Evolutionary conservation across 1,284 basidiomycete species (phyloP).

Genomic region (Cystobasidiaceae sp.): DNA sequence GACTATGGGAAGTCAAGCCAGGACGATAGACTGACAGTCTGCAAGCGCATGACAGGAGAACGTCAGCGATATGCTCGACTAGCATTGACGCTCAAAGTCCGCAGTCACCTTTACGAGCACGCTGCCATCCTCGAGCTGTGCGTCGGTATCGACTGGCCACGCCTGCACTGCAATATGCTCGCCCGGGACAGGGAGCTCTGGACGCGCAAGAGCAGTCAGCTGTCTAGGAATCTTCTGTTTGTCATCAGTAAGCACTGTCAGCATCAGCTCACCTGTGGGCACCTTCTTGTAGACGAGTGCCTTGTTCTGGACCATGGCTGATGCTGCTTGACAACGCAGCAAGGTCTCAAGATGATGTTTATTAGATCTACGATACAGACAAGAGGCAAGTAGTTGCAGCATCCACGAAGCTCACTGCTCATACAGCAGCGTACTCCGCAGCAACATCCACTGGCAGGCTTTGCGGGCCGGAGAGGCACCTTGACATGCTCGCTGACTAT

Average conservation of each 20-base stretch:
- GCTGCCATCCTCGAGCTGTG: constrained; percentile 53
- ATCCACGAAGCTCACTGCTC: no score
- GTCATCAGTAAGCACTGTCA: no score
- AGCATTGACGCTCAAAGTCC: no score
- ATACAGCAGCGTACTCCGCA: no score
- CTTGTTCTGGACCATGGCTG: constrained; percentile 33
- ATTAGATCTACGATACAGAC: no score
- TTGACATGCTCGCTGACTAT: no score
- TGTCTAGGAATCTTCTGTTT: no score
- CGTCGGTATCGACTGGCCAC: constrained; percentile 54
- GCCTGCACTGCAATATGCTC: constrained; percentile 52
- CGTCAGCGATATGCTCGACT: no score
- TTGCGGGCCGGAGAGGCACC: no score
- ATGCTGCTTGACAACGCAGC: background rate
- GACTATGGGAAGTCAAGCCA: no score
- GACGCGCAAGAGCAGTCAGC: background rate
- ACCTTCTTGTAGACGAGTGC: constrained; percentile 47
- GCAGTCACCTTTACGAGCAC: constrained; percentile 54
- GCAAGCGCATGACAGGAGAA: background rate
- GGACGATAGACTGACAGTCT: background rate
- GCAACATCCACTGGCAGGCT: no score
- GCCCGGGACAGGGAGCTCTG: constrained; percentile 16
- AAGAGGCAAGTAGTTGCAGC: no score
- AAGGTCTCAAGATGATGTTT: background rate
- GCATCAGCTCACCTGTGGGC: constrained; percentile 39